phyloP scores from a whole-genome alignment of 2,329 filamentous ascomycete species.

The Neurospora crassa region DNA sequence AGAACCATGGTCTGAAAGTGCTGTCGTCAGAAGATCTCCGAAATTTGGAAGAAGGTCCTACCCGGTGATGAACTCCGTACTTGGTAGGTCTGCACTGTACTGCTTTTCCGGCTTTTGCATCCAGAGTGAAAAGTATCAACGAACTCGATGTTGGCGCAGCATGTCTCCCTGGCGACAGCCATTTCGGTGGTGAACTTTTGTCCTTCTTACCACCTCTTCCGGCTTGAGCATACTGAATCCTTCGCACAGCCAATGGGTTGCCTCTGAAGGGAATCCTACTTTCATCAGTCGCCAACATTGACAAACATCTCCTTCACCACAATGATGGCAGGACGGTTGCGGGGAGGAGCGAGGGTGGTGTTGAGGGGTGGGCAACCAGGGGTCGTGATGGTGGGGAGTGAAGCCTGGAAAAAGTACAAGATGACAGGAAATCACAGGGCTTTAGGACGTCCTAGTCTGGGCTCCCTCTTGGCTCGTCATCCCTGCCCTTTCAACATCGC shows the following conservation, averaged over 20 bases:
- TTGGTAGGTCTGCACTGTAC: not conserved
- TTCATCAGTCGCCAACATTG: constrained; percentile 10
- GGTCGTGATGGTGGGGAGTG: not conserved
- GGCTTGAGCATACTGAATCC: not conserved
- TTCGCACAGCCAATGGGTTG: constrained; percentile 9
- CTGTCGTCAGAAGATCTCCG: not conserved
- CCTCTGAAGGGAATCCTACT: constrained; percentile 8
- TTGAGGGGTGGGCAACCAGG: not conserved
- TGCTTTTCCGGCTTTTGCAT: not conserved
- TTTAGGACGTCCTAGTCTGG: not conserved
- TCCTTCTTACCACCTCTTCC: not conserved
- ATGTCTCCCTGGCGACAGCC: not conserved
- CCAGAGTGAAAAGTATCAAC: not conserved
- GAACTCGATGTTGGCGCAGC: not conserved
- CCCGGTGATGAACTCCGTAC: not conserved
- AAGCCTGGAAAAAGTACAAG: not conserved
- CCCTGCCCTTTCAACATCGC: not conserved
- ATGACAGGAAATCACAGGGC: not conserved
- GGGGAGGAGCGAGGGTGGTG: not conserved
- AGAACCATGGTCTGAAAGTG: not conserved
- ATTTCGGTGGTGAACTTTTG: not conserved
- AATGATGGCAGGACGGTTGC: not conserved
- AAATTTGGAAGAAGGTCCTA: not conserved
- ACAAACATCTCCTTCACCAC: not conserved
- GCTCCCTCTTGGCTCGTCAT: not conserved